Evolutionary conservation across 257 asterid species (phyloP), one percentile per base, ranked within the genome.

Genomic region (Ligustrum vulgare): DNA sequence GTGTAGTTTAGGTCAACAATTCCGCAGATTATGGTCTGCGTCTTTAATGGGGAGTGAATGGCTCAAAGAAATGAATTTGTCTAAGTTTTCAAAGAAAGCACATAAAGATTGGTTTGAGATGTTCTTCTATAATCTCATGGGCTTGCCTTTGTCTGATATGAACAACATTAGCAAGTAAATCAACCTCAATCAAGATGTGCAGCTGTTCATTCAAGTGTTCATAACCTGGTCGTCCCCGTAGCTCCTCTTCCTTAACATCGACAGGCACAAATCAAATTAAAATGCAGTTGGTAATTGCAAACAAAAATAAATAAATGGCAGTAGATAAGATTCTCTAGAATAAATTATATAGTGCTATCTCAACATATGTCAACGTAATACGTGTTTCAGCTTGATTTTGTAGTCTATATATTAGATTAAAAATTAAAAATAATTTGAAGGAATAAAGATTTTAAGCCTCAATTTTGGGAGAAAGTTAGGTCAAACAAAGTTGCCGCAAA

Each of bases 201-300:
- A 93, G 93, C 47, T 88, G 96, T 80, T 93, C 98, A 71, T 87
- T 91, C 69, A 93, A 97, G 82, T 91, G 98, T 88, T 93, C 98
- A 63, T 93, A 93, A 67, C 98, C 98, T 36, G 96, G 98, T 69
- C 98, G 83, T 60, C 97, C 98, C 68, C 90, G 83, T 63, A 93
- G 86, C 84, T 90, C 91, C 82, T 93, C 98, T 87, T 93, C 97
- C 98, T 93, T 82, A 37, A 81, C 78, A 76, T 81, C 71, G 75
- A 78, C 63, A 79, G 39, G 72, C 28, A 49, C 51, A 63, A 70
- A 54, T 32, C 51, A 63, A 51, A 62, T 39, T 32, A 34, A 51
- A 36, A 51, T 36, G 36, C 7, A 51, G 54, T 25, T 41, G 2
- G 16, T 1, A 39, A 37, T 34, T 23, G 7, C 32, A 70, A 6